Percentiles rank a stretch among this genome's conserved stretches.
Conservation (phyloP, 2,329 filamentous ascomycete species). For the Ceratocystis ficicola region DNA sequence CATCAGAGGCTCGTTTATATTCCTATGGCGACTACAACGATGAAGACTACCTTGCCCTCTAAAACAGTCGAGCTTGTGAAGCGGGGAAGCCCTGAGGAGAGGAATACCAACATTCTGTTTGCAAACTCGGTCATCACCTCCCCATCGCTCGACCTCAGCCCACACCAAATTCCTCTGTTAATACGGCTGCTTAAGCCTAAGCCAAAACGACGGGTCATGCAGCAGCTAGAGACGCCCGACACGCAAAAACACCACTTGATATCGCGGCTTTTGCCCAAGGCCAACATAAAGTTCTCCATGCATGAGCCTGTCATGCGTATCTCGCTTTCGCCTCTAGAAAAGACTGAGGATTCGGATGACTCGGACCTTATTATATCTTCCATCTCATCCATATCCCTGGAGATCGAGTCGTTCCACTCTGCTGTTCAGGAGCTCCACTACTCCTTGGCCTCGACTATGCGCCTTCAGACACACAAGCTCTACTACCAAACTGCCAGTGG, state of each 20-base stretch:
- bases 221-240: slow-evolving; percentile 24
- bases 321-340: slow-evolving; percentile 63
- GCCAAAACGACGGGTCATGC: slow-evolving; percentile 13
- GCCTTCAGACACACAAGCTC: slow-evolving; percentile 73
- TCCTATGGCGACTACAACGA: slow-evolving; percentile 91
- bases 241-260: slow-evolving; percentile 51
- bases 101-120: slow-evolving; percentile 91
- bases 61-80: slow-evolving; percentile 77
- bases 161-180: slow-evolving; percentile 77
- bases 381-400: slow-evolving; percentile 83
- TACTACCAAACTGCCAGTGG: slow-evolving; percentile 88
- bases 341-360: slow-evolving; percentile 57
- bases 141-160: slow-evolving; percentile 83
- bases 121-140: slow-evolving; percentile 94
- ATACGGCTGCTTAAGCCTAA: slow-evolving; percentile 59
- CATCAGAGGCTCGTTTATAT: slow-evolving; percentile 83
- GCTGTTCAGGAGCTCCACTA: slow-evolving; percentile 75
- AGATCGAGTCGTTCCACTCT: slow-evolving; percentile 92
- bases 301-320: slow-evolving; percentile 92
- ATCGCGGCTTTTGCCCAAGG: slow-evolving; percentile 83
- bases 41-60: slow-evolving; percentile 86
- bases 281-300: slow-evolving; percentile 87
- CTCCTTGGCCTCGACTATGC: slow-evolving; percentile 66
- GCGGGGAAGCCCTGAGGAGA: slow-evolving; percentile 61
- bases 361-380: slow-evolving; percentile 93